Conservation (phyloP, 768 basidiomycete species). For the Sporobolomyces phaffii region DNA sequence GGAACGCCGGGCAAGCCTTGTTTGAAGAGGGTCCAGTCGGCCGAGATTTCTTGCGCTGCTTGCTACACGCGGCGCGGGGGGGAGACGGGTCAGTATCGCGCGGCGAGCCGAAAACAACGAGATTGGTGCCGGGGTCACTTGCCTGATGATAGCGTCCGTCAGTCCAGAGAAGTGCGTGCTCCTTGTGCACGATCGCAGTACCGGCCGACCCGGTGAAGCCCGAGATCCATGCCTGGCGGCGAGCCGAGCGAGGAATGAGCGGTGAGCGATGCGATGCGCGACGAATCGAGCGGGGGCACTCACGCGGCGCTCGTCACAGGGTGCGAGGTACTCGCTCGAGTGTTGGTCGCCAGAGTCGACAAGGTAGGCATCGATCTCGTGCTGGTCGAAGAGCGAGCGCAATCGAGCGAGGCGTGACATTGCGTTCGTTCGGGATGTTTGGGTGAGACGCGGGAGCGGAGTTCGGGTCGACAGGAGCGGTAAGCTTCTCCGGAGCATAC, state of each 20-base stretch:
- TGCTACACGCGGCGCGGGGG: constrained; percentile 52
- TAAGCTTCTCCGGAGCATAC: constrained; percentile 12
- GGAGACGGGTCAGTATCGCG: not conserved
- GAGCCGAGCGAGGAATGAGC: constrained; percentile 29
- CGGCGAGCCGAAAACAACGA: too few relatives aligned
- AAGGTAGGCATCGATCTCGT: constrained; percentile 47
- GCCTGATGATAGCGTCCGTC: constrained; percentile 79
- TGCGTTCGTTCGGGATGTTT: not conserved
- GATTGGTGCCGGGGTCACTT: not conserved
- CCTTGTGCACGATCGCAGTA: constrained; percentile 66
- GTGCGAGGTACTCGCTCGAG: constrained; percentile 49
- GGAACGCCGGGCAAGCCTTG: constrained; percentile 62
- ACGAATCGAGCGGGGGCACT: too few relatives aligned
- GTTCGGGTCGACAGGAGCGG: not conserved
- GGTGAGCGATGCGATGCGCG: too few relatives aligned
- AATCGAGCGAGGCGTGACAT: constrained; percentile 15
- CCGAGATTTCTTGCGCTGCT: constrained; percentile 79
- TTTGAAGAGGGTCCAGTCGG: constrained; percentile 90
- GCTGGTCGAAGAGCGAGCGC: not conserved
- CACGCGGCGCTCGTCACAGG: constrained; percentile 3
- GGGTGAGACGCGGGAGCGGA: too few relatives aligned
- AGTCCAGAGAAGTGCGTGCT: constrained; percentile 77
- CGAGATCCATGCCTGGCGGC: constrained; percentile 73
- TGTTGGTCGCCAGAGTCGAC: constrained; percentile 92
- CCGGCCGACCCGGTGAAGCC: constrained; percentile 82